Percentiles rank a stretch among this genome's conserved stretches.
phyloP scores from a whole-genome alignment of 768 basidiomycete genomes.

The Chlorophyllum brunneum region DNA sequence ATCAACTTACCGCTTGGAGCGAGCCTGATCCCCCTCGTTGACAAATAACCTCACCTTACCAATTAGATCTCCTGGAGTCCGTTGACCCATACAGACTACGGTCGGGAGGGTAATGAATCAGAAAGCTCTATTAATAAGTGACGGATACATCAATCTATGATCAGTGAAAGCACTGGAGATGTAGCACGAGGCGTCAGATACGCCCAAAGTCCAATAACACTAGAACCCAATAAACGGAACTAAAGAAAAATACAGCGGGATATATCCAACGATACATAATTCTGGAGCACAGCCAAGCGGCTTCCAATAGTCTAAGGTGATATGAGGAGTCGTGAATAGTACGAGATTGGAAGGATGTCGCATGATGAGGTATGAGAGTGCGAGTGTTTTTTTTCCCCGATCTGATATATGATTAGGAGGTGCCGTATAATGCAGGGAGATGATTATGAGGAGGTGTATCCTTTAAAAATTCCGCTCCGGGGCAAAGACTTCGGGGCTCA shows the following conservation, averaged over 20 bases:
- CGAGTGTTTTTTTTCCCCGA: background rate
- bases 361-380: background rate
- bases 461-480: conserved; percentile 4
- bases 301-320: background rate
- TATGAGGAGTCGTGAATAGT: too few relatives aligned
- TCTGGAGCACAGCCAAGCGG: background rate
- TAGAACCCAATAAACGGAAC: background rate
- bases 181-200: background rate
- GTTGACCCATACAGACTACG: background rate
- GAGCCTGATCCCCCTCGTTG: background rate
- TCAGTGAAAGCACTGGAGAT: background rate
- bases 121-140: background rate
- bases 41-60: background rate
- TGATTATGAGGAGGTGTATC: background rate
- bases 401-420: background rate
- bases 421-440: background rate
- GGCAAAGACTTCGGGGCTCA: conserved; percentile 18
- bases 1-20: background rate
- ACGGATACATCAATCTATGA: background rate
- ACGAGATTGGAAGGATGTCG: background rate
- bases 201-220: background rate
- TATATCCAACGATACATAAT: background rate
- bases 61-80: background rate
- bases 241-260: background rate
- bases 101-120: background rate